Evolutionary conservation across 2,329 filamentous ascomycete genomes (phyloP).

Genomic region (Colletotrichum sp.): DNA sequence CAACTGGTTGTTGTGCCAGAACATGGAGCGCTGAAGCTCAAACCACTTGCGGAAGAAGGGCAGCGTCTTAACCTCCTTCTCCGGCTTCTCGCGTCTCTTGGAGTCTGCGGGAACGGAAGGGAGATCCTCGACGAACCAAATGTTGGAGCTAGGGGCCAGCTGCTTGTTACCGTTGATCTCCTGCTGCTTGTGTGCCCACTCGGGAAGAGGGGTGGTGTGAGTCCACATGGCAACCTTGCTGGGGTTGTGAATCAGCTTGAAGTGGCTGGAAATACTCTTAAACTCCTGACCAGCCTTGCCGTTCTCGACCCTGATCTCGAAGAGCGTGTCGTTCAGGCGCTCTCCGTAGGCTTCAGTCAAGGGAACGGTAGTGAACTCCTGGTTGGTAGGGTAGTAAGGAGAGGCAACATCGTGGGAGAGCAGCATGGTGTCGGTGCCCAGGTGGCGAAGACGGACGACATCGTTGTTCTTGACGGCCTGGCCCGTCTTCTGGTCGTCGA

Average conservation of each 20-base stretch:
- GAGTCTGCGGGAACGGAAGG: conserved; percentile 77
- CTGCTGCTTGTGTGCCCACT: conserved; percentile 96
- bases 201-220: conserved; percentile 90
- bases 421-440: conserved; percentile 84
- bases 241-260: conserved; percentile 93
- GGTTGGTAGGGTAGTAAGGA: conserved; percentile 95
- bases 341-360: conserved; percentile 74
- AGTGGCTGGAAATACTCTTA: conserved; percentile 88
- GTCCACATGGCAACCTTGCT: conserved; percentile 99
- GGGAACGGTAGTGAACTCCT: conserved; percentile 90
- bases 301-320: conserved; percentile 89
- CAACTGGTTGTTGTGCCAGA: conserved; percentile 98
- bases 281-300: conserved; percentile 84
- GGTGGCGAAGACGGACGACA: conserved; percentile 82
- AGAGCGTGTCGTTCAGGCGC: conserved; percentile 87
- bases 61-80: conserved; percentile 79
- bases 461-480: conserved; percentile 82
- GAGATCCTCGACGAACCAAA: conserved; percentile 94
- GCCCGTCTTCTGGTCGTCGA: conserved; percentile 62
- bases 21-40: conserved; percentile 97
- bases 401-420: conserved; percentile 97
- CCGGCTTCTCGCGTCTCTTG: conserved; percentile 75
- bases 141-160: conserved; percentile 83
- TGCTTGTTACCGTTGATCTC: conserved; percentile 99
- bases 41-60: conserved; percentile 95